phyloP scores from a whole-genome alignment of 257 asterid genomes.

The Asclepias syriaca region DNA sequence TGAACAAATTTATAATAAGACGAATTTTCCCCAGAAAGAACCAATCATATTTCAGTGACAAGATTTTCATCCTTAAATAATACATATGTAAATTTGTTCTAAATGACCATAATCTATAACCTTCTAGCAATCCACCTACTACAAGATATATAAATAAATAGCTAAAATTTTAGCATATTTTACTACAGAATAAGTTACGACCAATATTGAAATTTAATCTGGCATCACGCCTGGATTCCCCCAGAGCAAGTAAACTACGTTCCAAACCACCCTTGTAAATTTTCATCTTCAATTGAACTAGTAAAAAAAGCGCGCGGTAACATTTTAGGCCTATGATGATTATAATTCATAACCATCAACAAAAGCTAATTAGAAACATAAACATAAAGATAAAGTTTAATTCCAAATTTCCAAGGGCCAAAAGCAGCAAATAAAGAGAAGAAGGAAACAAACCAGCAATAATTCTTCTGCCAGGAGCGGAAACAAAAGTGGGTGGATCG shows the following conservation, averaged over 20 bases:
- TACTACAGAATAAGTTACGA: too few species aligned
- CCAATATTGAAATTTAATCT: not conserved
- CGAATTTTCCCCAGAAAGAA: not conserved
- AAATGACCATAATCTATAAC: not conserved
- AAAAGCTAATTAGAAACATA: not conserved
- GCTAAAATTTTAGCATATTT: not conserved
- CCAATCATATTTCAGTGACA: not conserved
- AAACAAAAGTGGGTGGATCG: slow-evolving; percentile 86
- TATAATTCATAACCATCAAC: not conserved
- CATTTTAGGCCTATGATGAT: slow-evolving; percentile 1
- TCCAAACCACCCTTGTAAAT: not conserved
- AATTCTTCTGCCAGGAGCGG: slow-evolving; percentile 90
- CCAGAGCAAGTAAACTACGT: not conserved
- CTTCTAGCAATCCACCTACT: not conserved
- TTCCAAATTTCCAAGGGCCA: not conserved
- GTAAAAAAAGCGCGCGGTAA: not conserved
- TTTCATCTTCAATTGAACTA: not conserved
- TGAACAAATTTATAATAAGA: not conserved
- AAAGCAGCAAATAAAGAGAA: not conserved
- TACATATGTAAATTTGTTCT: not conserved
- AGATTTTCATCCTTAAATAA: not conserved
- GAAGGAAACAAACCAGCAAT: slow-evolving; percentile 57
- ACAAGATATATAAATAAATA: not conserved
- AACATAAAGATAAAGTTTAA: not conserved
- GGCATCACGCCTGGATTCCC: not conserved